Conservation (phyloP, 257 asterid genomes). For the Capsicum rhomboideum region DNA sequence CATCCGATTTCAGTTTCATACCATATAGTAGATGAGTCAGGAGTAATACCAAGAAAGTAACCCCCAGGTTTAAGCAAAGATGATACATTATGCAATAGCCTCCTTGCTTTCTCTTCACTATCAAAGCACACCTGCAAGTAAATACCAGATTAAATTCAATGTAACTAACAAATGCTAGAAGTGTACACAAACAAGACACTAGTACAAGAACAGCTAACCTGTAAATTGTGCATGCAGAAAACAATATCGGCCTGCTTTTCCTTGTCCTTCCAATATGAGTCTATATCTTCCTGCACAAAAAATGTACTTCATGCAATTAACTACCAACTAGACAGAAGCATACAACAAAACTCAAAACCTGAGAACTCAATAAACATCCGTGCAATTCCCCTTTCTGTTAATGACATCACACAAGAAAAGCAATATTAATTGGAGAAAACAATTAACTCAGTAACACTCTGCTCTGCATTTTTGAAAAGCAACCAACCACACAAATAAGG, state of each 20-base stretch:
- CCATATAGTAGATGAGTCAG: conserved; percentile 99
- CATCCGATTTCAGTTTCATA: conserved; percentile 19
- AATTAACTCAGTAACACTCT: neutral
- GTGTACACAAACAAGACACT: conserved; percentile 1
- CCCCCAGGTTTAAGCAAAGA: conserved; percentile 94
- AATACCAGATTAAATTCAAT: neutral
- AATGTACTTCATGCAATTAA: conserved; percentile 1
- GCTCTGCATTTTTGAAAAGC: neutral
- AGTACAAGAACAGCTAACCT: conserved; percentile 34
- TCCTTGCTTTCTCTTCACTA: conserved; percentile 76
- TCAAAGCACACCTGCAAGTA: conserved; percentile 71
- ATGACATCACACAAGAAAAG: neutral
- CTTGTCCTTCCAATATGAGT: conserved; percentile 53
- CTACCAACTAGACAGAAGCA: neutral
- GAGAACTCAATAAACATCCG: neutral
- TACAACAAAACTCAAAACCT: neutral
- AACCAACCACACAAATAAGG: neutral
- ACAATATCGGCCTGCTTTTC: conserved; percentile 77
- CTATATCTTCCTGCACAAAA: conserved; percentile 64
- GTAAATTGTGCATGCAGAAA: conserved; percentile 91
- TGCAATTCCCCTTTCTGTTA: neutral
- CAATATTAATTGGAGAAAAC: neutral
- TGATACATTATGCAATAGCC: conserved; percentile 73
- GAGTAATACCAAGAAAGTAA: conserved; percentile 90
- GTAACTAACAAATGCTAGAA: neutral